Evolutionary conservation across 192 early-diverging fungal genomes (phyloP), one percentile per base, ranked within the genome.

Genomic region (Linnemannia schmuckeri): DNA sequence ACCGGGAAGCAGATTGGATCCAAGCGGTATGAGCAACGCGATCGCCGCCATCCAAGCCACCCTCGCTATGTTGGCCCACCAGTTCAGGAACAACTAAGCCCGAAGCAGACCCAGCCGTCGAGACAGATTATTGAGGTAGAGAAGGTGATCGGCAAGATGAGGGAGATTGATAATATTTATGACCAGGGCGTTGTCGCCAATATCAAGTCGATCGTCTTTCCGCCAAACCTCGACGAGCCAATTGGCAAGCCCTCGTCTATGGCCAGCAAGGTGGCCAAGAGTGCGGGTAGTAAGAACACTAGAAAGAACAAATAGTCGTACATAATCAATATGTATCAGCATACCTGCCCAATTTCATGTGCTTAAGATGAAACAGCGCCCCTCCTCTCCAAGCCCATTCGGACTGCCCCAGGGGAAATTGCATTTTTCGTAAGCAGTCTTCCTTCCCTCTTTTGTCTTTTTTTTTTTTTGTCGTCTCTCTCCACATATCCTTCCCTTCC

Each of bases 11-110:
- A 35, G 18, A 46, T 86, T 77, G 84, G 84, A 54, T 75, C 84
- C 5, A 80, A 42, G 70, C 52, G 30, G 17, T 86, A 77, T 68
- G 84, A 86, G 33, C 79, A 81, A 71, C 74, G 84, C 3, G 84
- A 86, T 49, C 78, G 84, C 20, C 68, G 84, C 20, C 84, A 86
- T 47, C 84, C 84, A 9, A 86, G 84, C 22, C 84, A 86, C 44
- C 84, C 79, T 30, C 49, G 71, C 18, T 77, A 86, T 40, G 66
- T 81, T 18, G 68, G 47, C 35, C 79, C 57, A 4, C n/a, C 74
- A 13, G 40, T 33, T 42, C n/a, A 9, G 33, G 63, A n/a, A 12
- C 37, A 69, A 22, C 66, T 41, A 4, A 33, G 30, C 35, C 79
- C 27, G 17, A 46, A 63, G 33, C 80, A 27, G 4, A 35, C 49